Evolutionary conservation across 2,329 filamentous ascomycete genomes (phyloP).

Genomic region (Ceratocystis destructans): DNA sequence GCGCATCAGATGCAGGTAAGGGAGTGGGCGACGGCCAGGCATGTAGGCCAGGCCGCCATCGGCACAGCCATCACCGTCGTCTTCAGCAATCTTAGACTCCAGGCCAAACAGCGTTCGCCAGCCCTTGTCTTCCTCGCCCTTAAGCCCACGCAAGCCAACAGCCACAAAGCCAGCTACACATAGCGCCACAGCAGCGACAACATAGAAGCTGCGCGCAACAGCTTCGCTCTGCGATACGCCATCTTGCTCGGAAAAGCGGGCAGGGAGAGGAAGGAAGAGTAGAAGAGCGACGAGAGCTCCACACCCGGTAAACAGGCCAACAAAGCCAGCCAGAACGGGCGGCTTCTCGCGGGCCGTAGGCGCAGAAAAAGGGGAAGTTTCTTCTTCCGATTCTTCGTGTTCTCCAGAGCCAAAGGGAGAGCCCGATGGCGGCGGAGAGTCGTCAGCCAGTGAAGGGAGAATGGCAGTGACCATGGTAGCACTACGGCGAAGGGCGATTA

Average conservation of each 20-base stretch:
- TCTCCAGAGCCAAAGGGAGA: background rate
- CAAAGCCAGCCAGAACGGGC: conserved; percentile 63
- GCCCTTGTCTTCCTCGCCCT: conserved; percentile 66
- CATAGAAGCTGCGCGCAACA: conserved; percentile 74
- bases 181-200: conserved; percentile 62
- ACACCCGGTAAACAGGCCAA: conserved; percentile 83
- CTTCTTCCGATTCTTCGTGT: conserved; percentile 21
- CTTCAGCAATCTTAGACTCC: conserved; percentile 13
- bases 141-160: conserved; percentile 55
- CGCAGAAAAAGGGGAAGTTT: conserved; percentile 53
- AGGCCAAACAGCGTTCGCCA: conserved; percentile 45
- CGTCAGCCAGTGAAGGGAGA: conserved; percentile 54
- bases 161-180: conserved; percentile 61
- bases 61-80: background rate
- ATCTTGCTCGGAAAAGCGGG: conserved; percentile 55
- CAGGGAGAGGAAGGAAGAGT: conserved; percentile 76
- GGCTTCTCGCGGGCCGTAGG: conserved; percentile 31
- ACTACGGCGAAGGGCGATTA: conserved; percentile 25
- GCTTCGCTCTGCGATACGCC: conserved; percentile 62
- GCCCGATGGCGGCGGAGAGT: conserved; percentile 22
- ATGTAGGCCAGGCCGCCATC: background rate
- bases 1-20: conserved; percentile 47
- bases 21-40: conserved; percentile 26
- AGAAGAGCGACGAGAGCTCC: conserved; percentile 74
- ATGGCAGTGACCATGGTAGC: conserved; percentile 97